Evolutionary conservation across 108 stramenopile genomes (phyloP).

Genomic region (Conticribra guillardii): DNA sequence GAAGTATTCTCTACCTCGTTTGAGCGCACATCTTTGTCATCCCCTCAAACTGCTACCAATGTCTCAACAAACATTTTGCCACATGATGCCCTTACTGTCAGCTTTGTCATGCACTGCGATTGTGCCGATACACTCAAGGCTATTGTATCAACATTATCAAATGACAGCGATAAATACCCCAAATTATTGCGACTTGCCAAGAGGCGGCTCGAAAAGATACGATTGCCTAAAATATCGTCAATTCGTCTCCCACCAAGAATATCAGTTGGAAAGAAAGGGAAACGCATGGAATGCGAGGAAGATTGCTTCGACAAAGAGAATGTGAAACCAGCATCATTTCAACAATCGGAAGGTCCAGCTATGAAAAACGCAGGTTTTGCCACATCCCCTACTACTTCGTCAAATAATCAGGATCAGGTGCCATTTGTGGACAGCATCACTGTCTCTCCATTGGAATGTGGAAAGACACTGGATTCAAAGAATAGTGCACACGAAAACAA

Average conservation of each 20-base stretch:
- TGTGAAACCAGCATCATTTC: no score
- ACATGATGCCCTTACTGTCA: not conserved
- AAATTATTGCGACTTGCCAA: not conserved
- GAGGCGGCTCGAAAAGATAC: not conserved
- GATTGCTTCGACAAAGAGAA: not conserved
- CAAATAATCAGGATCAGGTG: no score
- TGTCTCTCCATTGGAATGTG: not conserved
- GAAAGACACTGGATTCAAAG: not conserved
- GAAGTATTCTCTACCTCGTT: no score
- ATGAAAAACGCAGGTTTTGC: not conserved
- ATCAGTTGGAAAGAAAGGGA: not conserved
- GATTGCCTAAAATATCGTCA: not conserved
- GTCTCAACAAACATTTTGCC: not conserved
- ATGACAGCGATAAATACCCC: not conserved
- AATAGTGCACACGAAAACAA: not conserved
- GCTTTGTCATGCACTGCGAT: not conserved
- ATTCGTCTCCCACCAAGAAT: not conserved
- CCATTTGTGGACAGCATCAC: not conserved
- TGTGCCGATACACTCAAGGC: not conserved
- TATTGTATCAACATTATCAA: not conserved
- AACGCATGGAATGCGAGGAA: not conserved
- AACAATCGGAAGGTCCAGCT: not conserved
- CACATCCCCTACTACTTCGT: not conserved
- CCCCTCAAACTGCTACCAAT: not conserved
- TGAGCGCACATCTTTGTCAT: no score